Conservation (phyloP, 306 rosid species). For the Lathyrus oleraceus region DNA sequence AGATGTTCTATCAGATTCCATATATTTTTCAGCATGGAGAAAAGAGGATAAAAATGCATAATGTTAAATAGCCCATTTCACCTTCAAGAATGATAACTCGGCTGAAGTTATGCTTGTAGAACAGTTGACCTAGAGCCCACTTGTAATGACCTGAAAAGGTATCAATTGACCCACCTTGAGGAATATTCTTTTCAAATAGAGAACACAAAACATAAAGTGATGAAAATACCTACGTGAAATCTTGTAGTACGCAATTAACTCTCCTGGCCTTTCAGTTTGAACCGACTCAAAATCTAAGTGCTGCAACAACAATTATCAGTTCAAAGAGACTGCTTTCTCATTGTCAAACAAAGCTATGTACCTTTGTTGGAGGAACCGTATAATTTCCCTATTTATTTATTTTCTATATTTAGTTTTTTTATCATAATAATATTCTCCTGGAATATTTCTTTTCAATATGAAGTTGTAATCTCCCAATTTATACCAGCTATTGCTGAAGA, state of each 20-base stretch:
- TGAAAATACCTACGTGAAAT: conserved; percentile 69
- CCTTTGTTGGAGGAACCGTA: too few species aligned
- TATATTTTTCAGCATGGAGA: conserved; percentile 23
- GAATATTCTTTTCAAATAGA: conserved; percentile 28
- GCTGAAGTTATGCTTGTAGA: conserved; percentile 78
- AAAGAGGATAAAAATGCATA: conserved; percentile 1
- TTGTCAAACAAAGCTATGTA: conserved; percentile 6
- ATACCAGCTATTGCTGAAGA: too few species aligned
- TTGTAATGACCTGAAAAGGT: conserved; percentile 80
- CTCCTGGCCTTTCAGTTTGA: conserved; percentile 81
- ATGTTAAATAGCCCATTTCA: conserved; percentile 44
- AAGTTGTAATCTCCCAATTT: too few species aligned
- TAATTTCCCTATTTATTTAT: too few species aligned
- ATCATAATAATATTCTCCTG: too few species aligned
- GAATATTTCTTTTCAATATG: too few species aligned
- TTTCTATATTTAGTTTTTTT: too few species aligned
- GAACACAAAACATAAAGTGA: conserved; percentile 8
- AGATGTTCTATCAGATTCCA: conserved; percentile 29
- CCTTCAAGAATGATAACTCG: conserved; percentile 95
- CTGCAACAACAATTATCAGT: conserved; percentile 58
- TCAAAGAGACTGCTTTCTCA: conserved; percentile 20
- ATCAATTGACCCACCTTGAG: conserved; percentile 11
- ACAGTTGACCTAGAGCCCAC: conserved; percentile 92
- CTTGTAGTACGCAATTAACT: conserved; percentile 90
- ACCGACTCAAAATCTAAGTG: conserved; percentile 79